Base-by-base conservation (phyloP, 345 rosid species). In the Trapa bicornis region DNA sequence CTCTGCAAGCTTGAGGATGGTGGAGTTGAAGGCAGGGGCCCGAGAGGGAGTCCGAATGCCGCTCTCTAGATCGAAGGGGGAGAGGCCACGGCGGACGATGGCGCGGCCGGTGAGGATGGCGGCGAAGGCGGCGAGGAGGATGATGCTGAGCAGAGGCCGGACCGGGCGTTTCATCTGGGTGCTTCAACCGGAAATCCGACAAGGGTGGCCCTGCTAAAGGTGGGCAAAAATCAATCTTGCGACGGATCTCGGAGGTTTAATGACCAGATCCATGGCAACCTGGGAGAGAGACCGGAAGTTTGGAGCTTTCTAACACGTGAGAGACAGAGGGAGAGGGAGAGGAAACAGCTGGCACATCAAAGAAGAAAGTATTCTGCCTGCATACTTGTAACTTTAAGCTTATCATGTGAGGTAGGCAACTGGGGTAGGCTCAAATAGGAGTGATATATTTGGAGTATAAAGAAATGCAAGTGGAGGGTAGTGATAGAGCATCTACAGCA, bases 1-100 rank as follows among this genome's bases (percentile, higher is more conserved):
- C 70, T 89, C 80, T 17, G 98, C 96, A 72, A 77, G 85, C 54
- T 79, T 77, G 53, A 93, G 89, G 72, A 90, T 45, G 22, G 94
- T 87, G 48, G 87, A 72, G 78, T 89, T 88, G 77, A 89, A 84
- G 3, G 61, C 73, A 17, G 77, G 74, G 52, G 60, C 64, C 17
- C 72, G 72, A 45, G 74, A 9, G 37, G 70, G 54, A 39, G 48
- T 7, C 48, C 48, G 2, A 4, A 72, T 56, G 48, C 71, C 62
- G 70, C 64, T 53, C 32, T 75, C 75, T 13, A 77, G 70, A 73
- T 81, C 83, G 1, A 78, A 61, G 13, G 80, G 72, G 54, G 70
- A 45, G 57, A 75, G 68, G 65, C 82, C 71, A 47, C 78, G 78
- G 22, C 79, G 82, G 71, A 76, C 80, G 64, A 73, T 71, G 13